phyloP scores from a whole-genome alignment of 2,329 filamentous ascomycete species.

The Colletotrichum musicola region DNA sequence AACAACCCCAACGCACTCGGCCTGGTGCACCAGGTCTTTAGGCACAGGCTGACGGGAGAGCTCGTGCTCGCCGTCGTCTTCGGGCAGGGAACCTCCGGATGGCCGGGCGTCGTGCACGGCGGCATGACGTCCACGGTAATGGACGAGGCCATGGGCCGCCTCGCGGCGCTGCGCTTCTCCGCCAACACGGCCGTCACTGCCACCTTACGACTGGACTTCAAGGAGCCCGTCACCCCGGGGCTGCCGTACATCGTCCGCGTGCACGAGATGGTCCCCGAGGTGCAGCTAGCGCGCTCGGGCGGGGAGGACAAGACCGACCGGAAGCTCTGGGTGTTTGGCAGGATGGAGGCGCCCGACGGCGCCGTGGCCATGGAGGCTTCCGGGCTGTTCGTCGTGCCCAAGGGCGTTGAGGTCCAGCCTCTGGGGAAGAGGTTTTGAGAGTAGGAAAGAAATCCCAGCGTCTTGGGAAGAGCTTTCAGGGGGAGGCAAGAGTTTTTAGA shows the following conservation, averaged over 20 bases:
- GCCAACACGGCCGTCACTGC: slow-evolving; percentile 37
- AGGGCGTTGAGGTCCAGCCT: slow-evolving; percentile 21
- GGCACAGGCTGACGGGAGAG: slow-evolving; percentile 43
- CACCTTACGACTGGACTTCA: slow-evolving; percentile 32
- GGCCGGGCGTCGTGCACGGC: slow-evolving; percentile 50
- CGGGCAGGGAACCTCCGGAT: slow-evolving; percentile 50
- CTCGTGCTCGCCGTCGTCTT: slow-evolving; percentile 49
- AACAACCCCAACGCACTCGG: slow-evolving; percentile 44
- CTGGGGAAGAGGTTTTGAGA: slow-evolving; percentile 25
- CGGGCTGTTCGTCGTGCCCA: slow-evolving; percentile 39
- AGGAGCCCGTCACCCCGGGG: slow-evolving; percentile 22
- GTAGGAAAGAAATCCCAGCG: too few species aligned
- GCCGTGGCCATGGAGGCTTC: slow-evolving; percentile 24
- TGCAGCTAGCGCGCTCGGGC: slow-evolving; percentile 7
- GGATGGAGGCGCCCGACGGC: slow-evolving; percentile 27
- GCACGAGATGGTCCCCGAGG: slow-evolving; percentile 22
- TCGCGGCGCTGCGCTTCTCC: slow-evolving; percentile 25
- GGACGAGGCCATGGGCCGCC: slow-evolving; percentile 53
- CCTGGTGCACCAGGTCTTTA: slow-evolving; percentile 52
- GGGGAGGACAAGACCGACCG: slow-evolving; percentile 35
- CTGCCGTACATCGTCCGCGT: slow-evolving; percentile 31
- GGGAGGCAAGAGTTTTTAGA: too few species aligned
- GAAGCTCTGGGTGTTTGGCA: slow-evolving; percentile 36
- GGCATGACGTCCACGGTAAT: slow-evolving; percentile 52
- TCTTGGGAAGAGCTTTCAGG: neutral